Evolutionary conservation across 495 filamentous ascomycete species (phyloP), one percentile per base, ranked within the genome.

Genomic region (Aspergillus affinis): DNA sequence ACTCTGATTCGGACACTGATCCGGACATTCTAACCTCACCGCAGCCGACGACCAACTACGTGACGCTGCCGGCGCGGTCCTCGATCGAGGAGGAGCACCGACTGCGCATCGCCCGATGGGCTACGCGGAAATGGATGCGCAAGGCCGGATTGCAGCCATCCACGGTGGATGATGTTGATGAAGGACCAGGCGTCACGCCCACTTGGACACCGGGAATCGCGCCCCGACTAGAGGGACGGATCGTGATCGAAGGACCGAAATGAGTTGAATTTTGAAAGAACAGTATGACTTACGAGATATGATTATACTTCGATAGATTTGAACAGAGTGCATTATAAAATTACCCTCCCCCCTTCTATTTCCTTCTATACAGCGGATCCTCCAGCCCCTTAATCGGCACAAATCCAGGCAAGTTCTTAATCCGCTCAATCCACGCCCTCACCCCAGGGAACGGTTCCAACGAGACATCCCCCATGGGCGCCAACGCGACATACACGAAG

Each of bases 141-240:
- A 63, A 87, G 44, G 86, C 88, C 0, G 84, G 86, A 0, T 75
- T 94, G 21, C 65, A 83, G 20, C 72, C 77, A 48, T 59, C 58
- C 3, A 48, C 26, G 1, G 50, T 73, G 18, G 60, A 69, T 67
- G 78, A 63, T 64, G 74, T 59, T 73, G 81, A 58, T 62, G 78
- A 79, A 56, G 36, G 36, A 15, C 78, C 83, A 18, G 78, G 74
- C 12, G 80, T 86, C 59, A 80, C 82, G 26, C 87, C 88, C 10
- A 75, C 85, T 49, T 96, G 92, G 92, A 93, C 92, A 4, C 85
- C 78, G 54, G 86, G 88, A 0, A 90, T 96, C 61, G 82, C 85
- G 21, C 92, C 92, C 20, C 82, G 76, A 54, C 57, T 94, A 1
- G 92, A 95, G 72, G 91, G 90, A 26, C 82, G 92, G 18, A 93